These are phyloP conservation scores for Kazachstania taianensis DNA, from an alignment of 805 yeast species.

Conservation along the genomic window DNA sequence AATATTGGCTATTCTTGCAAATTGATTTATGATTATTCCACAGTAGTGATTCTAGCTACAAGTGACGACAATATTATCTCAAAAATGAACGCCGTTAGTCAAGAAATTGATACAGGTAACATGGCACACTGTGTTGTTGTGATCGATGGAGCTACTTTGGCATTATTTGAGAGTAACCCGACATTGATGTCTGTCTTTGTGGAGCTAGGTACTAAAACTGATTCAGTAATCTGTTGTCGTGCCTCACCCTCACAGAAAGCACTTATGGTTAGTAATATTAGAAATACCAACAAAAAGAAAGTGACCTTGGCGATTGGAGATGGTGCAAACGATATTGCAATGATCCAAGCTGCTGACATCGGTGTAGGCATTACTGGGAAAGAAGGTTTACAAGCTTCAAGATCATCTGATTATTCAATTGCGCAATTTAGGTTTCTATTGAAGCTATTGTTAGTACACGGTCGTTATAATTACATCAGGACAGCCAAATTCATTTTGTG, in stretches of 20 bases:
- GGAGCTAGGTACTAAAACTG: conserved; percentile 77
- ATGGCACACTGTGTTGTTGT: conserved; percentile 94
- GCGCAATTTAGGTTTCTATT: conserved; percentile 84
- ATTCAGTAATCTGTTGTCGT: conserved; percentile 89
- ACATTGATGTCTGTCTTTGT: conserved; percentile 65
- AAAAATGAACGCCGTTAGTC: conserved; percentile 62
- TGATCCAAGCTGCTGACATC: conserved; percentile 97
- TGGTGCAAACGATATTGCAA: conserved; percentile 98
- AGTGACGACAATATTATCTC: conserved; percentile 52
- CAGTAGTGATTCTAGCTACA: conserved; percentile 59
- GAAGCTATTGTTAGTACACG: conserved; percentile 84
- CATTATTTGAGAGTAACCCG: conserved; percentile 61
- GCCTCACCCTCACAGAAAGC: conserved; percentile 98
- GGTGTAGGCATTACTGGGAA: conserved; percentile 97
- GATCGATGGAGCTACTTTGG: conserved; percentile 84
- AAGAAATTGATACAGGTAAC: conserved; percentile 58
- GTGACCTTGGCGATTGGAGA: conserved; percentile 96
- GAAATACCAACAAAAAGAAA: conserved; percentile 52
- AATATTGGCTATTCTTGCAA: conserved; percentile 94
- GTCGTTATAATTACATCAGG: conserved; percentile 87
- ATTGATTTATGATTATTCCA: conserved; percentile 84
- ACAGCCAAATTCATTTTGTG: conserved; percentile 86
- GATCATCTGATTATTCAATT: conserved; percentile 88
- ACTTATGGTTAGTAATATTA: conserved; percentile 69
- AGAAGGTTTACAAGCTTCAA: conserved; percentile 94